Evolutionary conservation across 2,329 filamentous ascomycete genomes (phyloP), one percentile per base, ranked within the genome.

Genomic region (Cadophora luteo-olivacea): DNA sequence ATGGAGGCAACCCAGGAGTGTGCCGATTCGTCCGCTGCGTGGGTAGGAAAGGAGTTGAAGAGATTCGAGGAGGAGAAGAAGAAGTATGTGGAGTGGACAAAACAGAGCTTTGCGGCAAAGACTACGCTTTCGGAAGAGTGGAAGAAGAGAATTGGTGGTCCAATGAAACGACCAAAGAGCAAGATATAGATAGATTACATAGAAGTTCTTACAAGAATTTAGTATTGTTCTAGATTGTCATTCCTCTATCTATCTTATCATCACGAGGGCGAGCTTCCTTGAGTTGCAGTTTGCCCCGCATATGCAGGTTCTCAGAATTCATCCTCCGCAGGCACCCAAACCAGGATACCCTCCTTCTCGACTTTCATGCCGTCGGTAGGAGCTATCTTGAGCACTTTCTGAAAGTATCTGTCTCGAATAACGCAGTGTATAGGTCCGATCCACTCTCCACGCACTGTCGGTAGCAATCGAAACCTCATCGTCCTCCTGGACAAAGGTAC

Each of bases 321-420:
- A 57, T 77, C 73, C 36, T 75, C 74, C 5, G 82, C 83, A 45
- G 85, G 85, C 22, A 91, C 83, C 89, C 89, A 91, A 25, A 91
- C 76, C 73, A 89, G 75, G 25, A 91, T 76, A 0, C 88, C 89
- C 3, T 91, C 87, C 79, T 89, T 90, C 68, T 89, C 87, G 62
- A 82, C 57, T 78, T 85, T 88, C 82, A 89, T 90, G 25, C 89
- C 91, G 76, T 91, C 92, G 0, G 92, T 95, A 1, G 93, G 90
- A 69, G 93, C 88, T 29, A 97, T 89, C 71, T 91, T 89, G 69
- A 98, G 80, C 52, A 92, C 89, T 84, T 97, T 97, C 78, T 97
- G 94, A 80, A 97, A 98, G 76, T 97, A 97, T 75, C 92, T 91
- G 82, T 97, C 95, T 70, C 92, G 86, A 49, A 97, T 93, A 70